Percentiles rank a stretch among this genome's conserved stretches.
These are phyloP conservation scores for Bocquillonia castaneifolia DNA, from an alignment of 441 rosid genomes.

Conservation along the genomic window DNA sequence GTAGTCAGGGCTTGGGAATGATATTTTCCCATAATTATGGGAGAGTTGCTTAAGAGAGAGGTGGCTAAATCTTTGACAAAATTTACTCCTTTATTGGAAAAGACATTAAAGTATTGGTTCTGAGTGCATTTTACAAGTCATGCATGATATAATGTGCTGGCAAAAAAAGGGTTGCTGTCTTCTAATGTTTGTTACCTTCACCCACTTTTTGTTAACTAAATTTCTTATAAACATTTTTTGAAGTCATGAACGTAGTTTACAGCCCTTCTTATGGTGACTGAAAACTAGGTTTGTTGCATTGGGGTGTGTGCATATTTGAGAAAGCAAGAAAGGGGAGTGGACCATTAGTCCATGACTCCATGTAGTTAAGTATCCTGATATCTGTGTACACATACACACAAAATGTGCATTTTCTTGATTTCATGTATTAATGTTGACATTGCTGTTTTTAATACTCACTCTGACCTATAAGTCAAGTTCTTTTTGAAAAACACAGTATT, in stretches of 20 bases:
- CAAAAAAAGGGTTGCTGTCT: neutral
- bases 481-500: too few relatives aligned
- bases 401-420: too few relatives aligned
- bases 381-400: neutral
- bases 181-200: too few relatives aligned
- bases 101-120: too few relatives aligned
- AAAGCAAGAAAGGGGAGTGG: neutral
- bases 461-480: too few relatives aligned
- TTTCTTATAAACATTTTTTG: neutral
- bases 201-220: too few relatives aligned
- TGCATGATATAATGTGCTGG: neutral
- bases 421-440: too few relatives aligned
- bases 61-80: neutral
- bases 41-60: neutral
- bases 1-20: neutral
- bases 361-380: neutral
- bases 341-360: too few relatives aligned
- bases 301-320: neutral
- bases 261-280: conserved; percentile 2
- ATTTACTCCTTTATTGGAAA: neutral
- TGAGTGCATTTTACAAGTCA: neutral
- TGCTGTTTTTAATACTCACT: too few relatives aligned
- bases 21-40: neutral
- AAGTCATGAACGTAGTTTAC: neutral
- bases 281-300: neutral